Base-by-base conservation (phyloP, 1,284 basidiomycete genomes). In the Tilletia indica region DNA sequence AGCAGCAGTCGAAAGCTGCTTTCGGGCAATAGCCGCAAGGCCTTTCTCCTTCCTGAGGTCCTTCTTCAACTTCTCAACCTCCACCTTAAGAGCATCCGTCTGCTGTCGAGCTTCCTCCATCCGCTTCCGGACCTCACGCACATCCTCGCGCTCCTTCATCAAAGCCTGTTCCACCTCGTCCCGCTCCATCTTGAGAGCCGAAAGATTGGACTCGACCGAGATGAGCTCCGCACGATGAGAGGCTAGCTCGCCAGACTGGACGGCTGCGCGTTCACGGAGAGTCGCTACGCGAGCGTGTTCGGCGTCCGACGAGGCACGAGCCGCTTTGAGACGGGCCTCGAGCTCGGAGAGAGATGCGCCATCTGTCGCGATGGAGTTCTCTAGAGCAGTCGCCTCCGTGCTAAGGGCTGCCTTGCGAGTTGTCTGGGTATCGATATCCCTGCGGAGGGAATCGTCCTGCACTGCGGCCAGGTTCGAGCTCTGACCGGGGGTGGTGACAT, bases 21-120 rank as follows among this genome's bases (percentile, higher is more conserved):
- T 99, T 87, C 91, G 92, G 9, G 93, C 92, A 83, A 99, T 97
- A 3, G 94, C 94, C 16, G 95, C 88, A 71, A 97, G 87, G 14
- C 96, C 97, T 85, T 94, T 97, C 85, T 98, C 94, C 84, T 97
- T 93, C 82, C 97, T 91, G 0, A 92, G 93, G 68, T 98, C 94
- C 86, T 94, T 97, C 86, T 91, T 94, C 66, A 90, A 85, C 86
- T 93, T 95, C 84, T 98, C 97, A 56, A 94, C 86, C 76, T 92
- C 90, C 9, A 86, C 87, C 85, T 92, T 94, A 70, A 92, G 84
- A 8, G 86, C 84, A 63, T 91, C 89, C 25, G 25, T 31, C 25
- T 31, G 25, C 25, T 31, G 25, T 31, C 25, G 25, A 31, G 25
- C 25, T 82, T 95, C 93, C 34, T 90, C 86, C 89, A 96, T 91